Base-by-base conservation (phyloP, 176 grass and related monocot genomes). In the Calamus simplicifolius region DNA sequence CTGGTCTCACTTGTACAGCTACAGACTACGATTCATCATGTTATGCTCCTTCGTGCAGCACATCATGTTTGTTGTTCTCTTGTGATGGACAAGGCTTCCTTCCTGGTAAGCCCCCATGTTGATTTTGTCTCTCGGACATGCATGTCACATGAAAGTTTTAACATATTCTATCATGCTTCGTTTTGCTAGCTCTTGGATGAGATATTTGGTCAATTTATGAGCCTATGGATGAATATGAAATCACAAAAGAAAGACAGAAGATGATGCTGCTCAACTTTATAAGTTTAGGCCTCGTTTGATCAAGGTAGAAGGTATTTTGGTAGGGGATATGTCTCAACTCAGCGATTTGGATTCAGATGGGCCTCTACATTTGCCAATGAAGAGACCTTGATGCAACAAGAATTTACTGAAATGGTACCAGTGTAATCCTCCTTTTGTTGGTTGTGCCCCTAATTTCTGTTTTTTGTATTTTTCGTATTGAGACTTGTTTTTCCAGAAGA, bases 151-250 rank as follows among this genome's bases (percentile, higher is more conserved):
- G 28, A 25, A 60, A 68, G 57, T 16, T 19, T n/a, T 23, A 62
- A 62, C 57, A 58, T n/a, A 60, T 80, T 67, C 18, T 51, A 12
- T 75, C 31, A 43, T 43, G 35, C 51, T 5, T 43, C 26, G 8
- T 58, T 73, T 57, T 49, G 16, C 19, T 69, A 96, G 91, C 80
- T 77, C 13, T 51, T 96, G 63, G 80, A 85, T 59, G 76, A 68
- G 10, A 72, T 69, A 38, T 90, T 96, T 63, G 79, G 87, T 58
- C 75, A 90, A 52, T 96, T 96, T 69, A 79, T 81, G 54, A 81
- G 72, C 59, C 79, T 80, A 62, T 96, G 91, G 91, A 25, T 85
- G 57, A 57, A 71, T n/a, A 96, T 87, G 83, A 96, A 96, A 85
- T 82, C 87, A 66, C 57, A 25, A 68, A 73, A 66, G 73, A 90